Evolutionary conservation across 768 basidiomycete species (phyloP), one percentile per base, ranked within the genome.

Genomic region (Flagelloscypha sp.): DNA sequence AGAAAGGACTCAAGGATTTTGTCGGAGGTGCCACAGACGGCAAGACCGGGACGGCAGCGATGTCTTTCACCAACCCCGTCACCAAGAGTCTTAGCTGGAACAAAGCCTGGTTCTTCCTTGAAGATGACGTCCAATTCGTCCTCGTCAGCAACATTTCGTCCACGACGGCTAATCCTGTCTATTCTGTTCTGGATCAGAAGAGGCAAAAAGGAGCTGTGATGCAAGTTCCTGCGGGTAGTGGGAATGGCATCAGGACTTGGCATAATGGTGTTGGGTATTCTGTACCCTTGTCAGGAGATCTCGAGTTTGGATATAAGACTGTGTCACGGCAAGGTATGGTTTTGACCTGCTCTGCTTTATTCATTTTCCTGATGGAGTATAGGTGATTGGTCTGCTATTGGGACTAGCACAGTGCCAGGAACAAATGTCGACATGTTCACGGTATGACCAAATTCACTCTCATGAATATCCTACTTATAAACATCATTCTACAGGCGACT

Each of bases 21-120:
- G 81, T 83, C 12, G 83, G 82, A 0, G 82, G 79, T 2, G 74
- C 61, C 5, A 76, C 79, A 1, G 68, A 76, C 35, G 77, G 75
- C 5, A 44, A 54, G 21, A 50, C 68, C 33, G 82, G 81, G 7
- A 53, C 72, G 11, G 70, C 72, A 0, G 77, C 65, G 16, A 79
- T 82, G 79, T 65, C 68, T 31, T 85, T 74, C 49, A 72, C 69
- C 18, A 84, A 83, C 47, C 80, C 83, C 4, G 36, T 61, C 30
- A 81, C 77, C 4, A 45, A 58, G 12, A 47, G 62, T 7, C 53
- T 84, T 21, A 50, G 58, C 28, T 85, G 70, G 66, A 76, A 80
- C 46, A 84, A 84, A 55, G 66, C 71, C 0, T 82, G 77, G 76
- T 83, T 84, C 59, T 84, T 81, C 68, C 59, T 84, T 22, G 65